Conservation (phyloP, 768 basidiomycete species). For the Mycena albidolilacea region DNA sequence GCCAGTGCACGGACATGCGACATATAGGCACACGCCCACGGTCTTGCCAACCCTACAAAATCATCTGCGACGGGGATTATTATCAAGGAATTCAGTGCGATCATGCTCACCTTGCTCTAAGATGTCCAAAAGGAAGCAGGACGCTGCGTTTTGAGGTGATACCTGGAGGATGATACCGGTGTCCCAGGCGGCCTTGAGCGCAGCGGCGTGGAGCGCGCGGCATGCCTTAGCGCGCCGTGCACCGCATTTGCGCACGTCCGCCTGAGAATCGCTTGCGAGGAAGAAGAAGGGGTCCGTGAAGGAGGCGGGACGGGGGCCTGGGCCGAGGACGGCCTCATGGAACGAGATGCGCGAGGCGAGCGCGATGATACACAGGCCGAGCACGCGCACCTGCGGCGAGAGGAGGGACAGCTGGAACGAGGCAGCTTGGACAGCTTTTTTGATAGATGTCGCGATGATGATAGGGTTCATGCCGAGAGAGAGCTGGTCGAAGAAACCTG, state of each 20-base stretch:
- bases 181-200: slow-evolving; percentile 20
- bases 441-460: neutral
- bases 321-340: slow-evolving; percentile 25
- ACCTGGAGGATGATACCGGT: slow-evolving; percentile 8
- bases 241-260: slow-evolving; percentile 11
- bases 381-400: slow-evolving; percentile 14
- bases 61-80: neutral
- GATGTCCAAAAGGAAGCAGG: slow-evolving; percentile 21
- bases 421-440: neutral
- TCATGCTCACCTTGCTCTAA: slow-evolving; percentile 15
- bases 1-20: slow-evolving; percentile 28
- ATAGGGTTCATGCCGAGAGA: neutral
- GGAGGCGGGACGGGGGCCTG: slow-evolving; percentile 10
- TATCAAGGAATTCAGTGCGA: neutral
- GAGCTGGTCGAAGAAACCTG: neutral
- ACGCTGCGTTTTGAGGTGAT: slow-evolving; percentile 6
- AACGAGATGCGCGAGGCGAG: slow-evolving; percentile 12
- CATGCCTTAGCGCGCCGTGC: neutral
- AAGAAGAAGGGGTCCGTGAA: slow-evolving; percentile 12
- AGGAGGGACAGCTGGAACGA: slow-evolving; percentile 12
- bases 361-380: slow-evolving; percentile 28
- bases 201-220: slow-evolving; percentile 1
- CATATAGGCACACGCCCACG: slow-evolving; percentile 28
- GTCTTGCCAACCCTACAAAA: neutral
- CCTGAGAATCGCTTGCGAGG: neutral